Evolutionary conservation across 768 basidiomycete species (phyloP).

Genomic region (Lepiota venenata): DNA sequence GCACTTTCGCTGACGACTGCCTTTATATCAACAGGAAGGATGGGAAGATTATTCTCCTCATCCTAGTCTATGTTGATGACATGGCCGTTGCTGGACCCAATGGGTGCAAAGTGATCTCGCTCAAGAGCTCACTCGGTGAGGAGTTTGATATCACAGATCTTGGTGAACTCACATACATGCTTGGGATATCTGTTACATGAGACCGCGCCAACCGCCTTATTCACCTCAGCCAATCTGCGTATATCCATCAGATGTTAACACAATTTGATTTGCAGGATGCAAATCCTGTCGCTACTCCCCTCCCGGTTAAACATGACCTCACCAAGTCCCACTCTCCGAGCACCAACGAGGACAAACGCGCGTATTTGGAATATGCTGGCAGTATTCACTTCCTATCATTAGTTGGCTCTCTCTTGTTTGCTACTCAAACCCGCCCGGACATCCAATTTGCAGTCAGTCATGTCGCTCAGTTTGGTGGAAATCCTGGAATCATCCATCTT

Average conservation of each 20-base stretch:
- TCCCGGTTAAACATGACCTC: constrained; percentile 1
- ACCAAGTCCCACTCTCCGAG: background rate
- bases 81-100: background rate
- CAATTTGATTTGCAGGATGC: too few relatives aligned
- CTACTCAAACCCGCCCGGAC: too few relatives aligned
- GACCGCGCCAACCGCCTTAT: too few relatives aligned
- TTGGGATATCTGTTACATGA: constrained; percentile 27
- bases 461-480: constrained; percentile 13
- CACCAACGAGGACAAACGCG: background rate
- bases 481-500: constrained; percentile 16
- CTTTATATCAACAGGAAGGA: too few relatives aligned
- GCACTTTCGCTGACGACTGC: too few relatives aligned
- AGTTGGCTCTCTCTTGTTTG: constrained; percentile 2
- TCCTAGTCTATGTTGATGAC: too few relatives aligned
- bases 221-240: too few relatives aligned
- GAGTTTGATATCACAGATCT: constrained; percentile 20
- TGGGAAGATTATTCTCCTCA: too few relatives aligned
- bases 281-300: too few relatives aligned
- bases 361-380: background rate
- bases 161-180: constrained; percentile 22
- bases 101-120: background rate
- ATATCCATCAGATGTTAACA: too few relatives aligned
- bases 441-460: background rate
- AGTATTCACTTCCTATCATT: constrained; percentile 5
- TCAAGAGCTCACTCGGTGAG: constrained; percentile 11